Base-by-base conservation (phyloP, 2,329 filamentous ascomycete genomes). In the Monascus ruber region DNA sequence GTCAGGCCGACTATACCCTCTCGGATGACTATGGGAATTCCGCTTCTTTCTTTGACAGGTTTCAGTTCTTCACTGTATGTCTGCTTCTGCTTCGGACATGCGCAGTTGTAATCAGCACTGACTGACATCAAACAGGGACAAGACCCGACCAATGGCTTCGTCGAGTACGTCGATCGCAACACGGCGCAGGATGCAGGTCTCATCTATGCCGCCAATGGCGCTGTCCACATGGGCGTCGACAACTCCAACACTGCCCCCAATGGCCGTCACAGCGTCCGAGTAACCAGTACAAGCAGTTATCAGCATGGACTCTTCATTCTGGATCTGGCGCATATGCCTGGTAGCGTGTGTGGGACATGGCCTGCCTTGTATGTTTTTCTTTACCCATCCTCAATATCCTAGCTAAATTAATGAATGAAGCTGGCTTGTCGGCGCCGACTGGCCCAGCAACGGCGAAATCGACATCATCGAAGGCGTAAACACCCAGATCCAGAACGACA, bases 381-480 rank as follows among this genome's bases (percentile, higher is more conserved):
- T 31, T 27, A 10, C 26, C 37, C 34, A 42, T 40, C 10, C 32
- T 24, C 10, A 11, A 25, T 33, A 10, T 33, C 8, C 1, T 38
- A 35, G n/a, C n/a, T 33, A 33, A 29, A 42, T 49, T 36, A 50
- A 38, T 24, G 39, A 6, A 9, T 34, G 36, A 26, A 66, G 64
- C 56, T 75, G 72, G 72, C 69, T 67, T 35, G 56, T 85, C 28
- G 83, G 82, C 10, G 66, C 71, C n/a, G 62, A 73, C 53, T 88
- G 84, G 84, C 84, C 84, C 1, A 58, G 57, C 33, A 66, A 69
- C 5, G 83, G 83, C 35, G 84, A 88, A 63, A 83, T 89, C 51
- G 84, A 89, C 58, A 82, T 88, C 51, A 76, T 88, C 49, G 84
- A 88, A 64, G 83, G 82, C 31, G 80, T 86, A 49, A 84, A 85